These are phyloP conservation scores for Diplodia sapinea DNA, from an alignment of 2,329 filamentous ascomycete species.

Conservation along the genomic window DNA sequence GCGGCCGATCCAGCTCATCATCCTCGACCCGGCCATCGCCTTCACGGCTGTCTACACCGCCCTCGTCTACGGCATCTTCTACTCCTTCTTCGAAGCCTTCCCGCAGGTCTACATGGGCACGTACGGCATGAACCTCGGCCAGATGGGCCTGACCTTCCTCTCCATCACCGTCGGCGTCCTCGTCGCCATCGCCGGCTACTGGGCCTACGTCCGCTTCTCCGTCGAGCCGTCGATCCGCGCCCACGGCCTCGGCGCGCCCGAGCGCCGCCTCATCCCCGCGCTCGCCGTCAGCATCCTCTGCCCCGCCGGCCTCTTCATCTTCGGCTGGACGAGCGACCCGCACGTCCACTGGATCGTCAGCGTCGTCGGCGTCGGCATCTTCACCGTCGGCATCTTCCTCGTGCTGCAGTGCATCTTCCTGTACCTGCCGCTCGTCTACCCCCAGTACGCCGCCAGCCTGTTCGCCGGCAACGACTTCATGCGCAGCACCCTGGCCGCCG, in stretches of 20 bases:
- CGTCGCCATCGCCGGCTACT: constrained; percentile 37
- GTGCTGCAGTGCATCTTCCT: constrained; percentile 53
- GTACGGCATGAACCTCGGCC: constrained; percentile 49
- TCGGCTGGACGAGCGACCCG: constrained; percentile 41
- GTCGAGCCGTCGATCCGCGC: constrained; percentile 37
- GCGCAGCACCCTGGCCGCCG: constrained; percentile 60
- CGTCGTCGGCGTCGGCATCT: constrained; percentile 51
- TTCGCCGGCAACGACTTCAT: constrained; percentile 64
- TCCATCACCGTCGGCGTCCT: constrained; percentile 41
- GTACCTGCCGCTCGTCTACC: constrained; percentile 50
- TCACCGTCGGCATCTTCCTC: constrained; percentile 48
- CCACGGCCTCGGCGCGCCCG: constrained; percentile 39
- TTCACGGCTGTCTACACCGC: constrained; percentile 36
- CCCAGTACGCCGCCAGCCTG: constrained; percentile 59
- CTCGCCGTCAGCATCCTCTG: constrained; percentile 41
- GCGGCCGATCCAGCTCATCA: constrained; percentile 53
- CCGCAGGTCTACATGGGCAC: constrained; percentile 50
- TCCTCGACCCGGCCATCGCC: constrained; percentile 46
- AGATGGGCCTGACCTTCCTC: constrained; percentile 44
- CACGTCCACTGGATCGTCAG: constrained; percentile 49
- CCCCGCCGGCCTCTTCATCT: constrained; percentile 44
- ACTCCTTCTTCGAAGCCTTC: constrained; percentile 41
- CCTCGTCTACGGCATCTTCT: constrained; percentile 36
- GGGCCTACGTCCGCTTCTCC: constrained; percentile 36
- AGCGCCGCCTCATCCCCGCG: constrained; percentile 43